Base-by-base conservation (phyloP, 163 green algal genomes). In the Chlorella variabilis region DNA sequence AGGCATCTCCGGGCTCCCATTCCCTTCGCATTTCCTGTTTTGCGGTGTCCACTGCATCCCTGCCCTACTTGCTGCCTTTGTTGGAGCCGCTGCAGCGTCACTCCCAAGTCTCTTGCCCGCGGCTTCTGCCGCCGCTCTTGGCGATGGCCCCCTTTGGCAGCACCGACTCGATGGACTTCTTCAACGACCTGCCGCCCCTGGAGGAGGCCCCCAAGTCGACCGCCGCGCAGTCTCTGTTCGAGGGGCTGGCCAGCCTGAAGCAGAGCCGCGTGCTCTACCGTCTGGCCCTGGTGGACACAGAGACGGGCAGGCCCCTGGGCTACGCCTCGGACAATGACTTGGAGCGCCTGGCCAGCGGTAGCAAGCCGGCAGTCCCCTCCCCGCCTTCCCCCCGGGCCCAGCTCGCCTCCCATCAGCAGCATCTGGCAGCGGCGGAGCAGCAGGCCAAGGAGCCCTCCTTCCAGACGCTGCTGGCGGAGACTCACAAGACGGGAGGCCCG, bases 391-490 rank as follows among this genome's bases (percentile, higher is more conserved):
- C 31, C 5, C 23, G 23, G 34, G 29, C 67, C 49, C 63, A 83
- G 77, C n/a, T n/a, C n/a, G n/a, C 45, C 45, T 54, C 45, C 45
- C 45, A 54, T n/a, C 27, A 23, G 31, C n/a, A 58, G 58, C 38
- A 51, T 31, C n/a, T 58, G 45, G 21, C 23, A 23, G 39, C n/a
- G 21, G 33, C 63, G 17, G 67, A 41, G 3, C 34, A 65, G 7
- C 20, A 56, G 27, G 21, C 39, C 59, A 59, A 48, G 33, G 48
- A 82, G 62, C 61, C 63, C 3, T 81, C 41, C 6, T 78, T 85
- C 54, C 49, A 71, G 38, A 70, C 79, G 29, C 71, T 85, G 20
- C 36, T 85, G 36, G 41, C 54, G 0, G 66, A 81, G 70, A 59
- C 73, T 18, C 54, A 80, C 38, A 58, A 59, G 27, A 54, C 13